Percentiles rank a stretch among this genome's conserved stretches.
phyloP scores from a whole-genome alignment of 768 basidiomycete genomes.

The Hygrophorus pudorinus region DNA sequence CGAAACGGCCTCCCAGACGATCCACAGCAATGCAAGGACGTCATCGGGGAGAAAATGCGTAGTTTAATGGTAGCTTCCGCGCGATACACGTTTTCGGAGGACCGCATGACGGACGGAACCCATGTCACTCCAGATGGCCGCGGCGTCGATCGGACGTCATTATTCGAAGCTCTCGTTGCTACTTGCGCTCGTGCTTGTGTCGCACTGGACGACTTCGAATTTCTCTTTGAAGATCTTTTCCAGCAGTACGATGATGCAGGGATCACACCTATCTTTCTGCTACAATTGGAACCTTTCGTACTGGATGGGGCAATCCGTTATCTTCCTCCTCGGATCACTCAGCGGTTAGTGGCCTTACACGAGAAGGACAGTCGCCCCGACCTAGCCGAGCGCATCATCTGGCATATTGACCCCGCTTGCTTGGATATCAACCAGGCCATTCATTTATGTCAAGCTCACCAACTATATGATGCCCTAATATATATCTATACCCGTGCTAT shows the following conservation, averaged over 20 bases:
- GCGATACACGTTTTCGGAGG: slow-evolving; percentile 88
- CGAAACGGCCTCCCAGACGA: slow-evolving; percentile 76
- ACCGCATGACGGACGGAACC: slow-evolving; percentile 85
- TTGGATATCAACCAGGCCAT: slow-evolving; percentile 93
- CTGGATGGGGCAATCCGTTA: slow-evolving; percentile 60
- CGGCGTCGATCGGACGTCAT: slow-evolving; percentile 82
- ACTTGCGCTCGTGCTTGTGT: slow-evolving; percentile 74
- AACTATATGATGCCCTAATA: slow-evolving; percentile 87
- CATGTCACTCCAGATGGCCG: slow-evolving; percentile 74
- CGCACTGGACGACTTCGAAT: slow-evolving; percentile 70
- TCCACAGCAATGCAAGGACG: slow-evolving; percentile 38
- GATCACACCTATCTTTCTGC: slow-evolving; percentile 77
- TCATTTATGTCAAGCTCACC: slow-evolving; percentile 69
- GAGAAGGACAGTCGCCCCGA: slow-evolving; percentile 62
- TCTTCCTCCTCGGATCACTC: slow-evolving; percentile 83
- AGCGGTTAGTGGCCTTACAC: slow-evolving; percentile 72
- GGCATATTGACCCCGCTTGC: slow-evolving; percentile 88
- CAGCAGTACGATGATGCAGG: slow-evolving; percentile 80
- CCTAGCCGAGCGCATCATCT: slow-evolving; percentile 80
- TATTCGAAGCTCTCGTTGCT: slow-evolving; percentile 83
- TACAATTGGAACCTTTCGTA: slow-evolving; percentile 73
- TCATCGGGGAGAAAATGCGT: slow-evolving; percentile 67
- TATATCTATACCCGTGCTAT: slow-evolving; percentile 89
- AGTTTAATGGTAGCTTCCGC: slow-evolving; percentile 84
- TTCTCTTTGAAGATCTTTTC: slow-evolving; percentile 89